Evolutionary conservation across 1,139 yeast species (phyloP), one percentile per base, ranked within the genome.

Genomic region (Kurtzmaniella quercitrusa): DNA sequence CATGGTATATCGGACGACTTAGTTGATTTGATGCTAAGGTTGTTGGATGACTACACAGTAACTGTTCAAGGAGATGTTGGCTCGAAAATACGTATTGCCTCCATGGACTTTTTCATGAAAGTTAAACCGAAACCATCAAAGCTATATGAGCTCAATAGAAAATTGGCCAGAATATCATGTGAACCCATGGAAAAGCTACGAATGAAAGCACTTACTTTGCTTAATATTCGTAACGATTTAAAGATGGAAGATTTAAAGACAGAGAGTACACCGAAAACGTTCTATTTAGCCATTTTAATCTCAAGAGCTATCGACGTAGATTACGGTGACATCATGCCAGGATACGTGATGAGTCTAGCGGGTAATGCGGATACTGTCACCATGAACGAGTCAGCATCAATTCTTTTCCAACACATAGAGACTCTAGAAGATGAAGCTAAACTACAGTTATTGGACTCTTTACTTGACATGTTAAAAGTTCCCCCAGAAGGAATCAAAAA

Each of bases 31-130:
- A 17, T 36, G 51, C 8, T 45, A 2, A 34, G 47, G 3, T 65
- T 72, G 38, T 59, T 84, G 37, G 80, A 81, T 50, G 91, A 85
- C 51, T 83, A 84, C 53, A 80, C 90, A 0, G 64, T 73, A 2
- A 81, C 89, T 0, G 79, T 77, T 42, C 85, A 81, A 57, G 93
- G 93, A 15, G 93, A 85, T 60, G 87, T 84, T 12, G 97, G 97
- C 2, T 79, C 89, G 34, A 76, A 81, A 57, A 76, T 89, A 1
- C 69, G 97, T 42, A 53, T 59, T 2, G 73, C 81, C 0, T 67
- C 81, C 1, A 60, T 84, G 6, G 48, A 57, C 8, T 56, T 79
- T 3, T 56, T 83, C 8, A 46, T 50, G 0, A 41, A 52, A 2
- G 31, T 5, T n/a, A 27, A 5, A 17, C 10, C 37, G 45, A 2